Evolutionary conservation across 768 basidiomycete genomes (phyloP).

Genomic region (Boletus rubescentipes): DNA sequence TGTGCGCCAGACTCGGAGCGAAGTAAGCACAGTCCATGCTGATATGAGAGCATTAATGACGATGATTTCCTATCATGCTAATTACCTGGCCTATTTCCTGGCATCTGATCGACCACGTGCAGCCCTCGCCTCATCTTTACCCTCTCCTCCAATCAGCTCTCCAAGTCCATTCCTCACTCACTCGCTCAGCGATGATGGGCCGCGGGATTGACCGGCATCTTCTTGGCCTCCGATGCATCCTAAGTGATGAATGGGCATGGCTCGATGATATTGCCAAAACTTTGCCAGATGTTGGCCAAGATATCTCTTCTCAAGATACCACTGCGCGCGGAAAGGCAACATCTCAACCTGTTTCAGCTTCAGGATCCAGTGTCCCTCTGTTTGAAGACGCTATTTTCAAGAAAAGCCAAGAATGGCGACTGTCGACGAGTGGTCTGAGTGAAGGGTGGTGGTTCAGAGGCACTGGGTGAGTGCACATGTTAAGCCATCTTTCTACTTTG

Average conservation of each 20-base stretch:
- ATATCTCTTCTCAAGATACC: slow-evolving; percentile 8
- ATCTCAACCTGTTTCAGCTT: not conserved
- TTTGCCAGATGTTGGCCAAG: not conserved
- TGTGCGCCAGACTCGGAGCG: not conserved
- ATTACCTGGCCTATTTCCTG: not conserved
- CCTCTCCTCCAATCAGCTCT: slow-evolving; percentile 65
- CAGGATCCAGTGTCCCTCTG: slow-evolving; percentile 34
- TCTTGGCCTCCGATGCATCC: slow-evolving; percentile 74
- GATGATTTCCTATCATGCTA: slow-evolving; percentile 6
- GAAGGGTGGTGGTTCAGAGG: slow-evolving; percentile 85
- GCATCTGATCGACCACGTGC: not conserved
- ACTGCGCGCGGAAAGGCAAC: not conserved
- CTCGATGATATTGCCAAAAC: slow-evolving; percentile 16
- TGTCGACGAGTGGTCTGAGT: slow-evolving; percentile 88
- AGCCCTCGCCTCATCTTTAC: slow-evolving; percentile 33
- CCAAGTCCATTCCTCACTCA: slow-evolving; percentile 65
- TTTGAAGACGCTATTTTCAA: slow-evolving; percentile 79
- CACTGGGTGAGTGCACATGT: slow-evolving; percentile 58
- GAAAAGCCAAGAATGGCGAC: slow-evolving; percentile 78
- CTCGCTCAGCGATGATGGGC: slow-evolving; percentile 76
- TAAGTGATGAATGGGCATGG: slow-evolving; percentile 38
- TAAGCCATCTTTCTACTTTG: not conserved
- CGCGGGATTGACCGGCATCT: slow-evolving; percentile 89
- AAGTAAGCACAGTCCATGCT: slow-evolving; percentile 11
- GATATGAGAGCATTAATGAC: not conserved